Evolutionary conservation across 768 basidiomycete species (phyloP), one percentile per base, ranked within the genome.

Genomic region (Russula ochroleuca): DNA sequence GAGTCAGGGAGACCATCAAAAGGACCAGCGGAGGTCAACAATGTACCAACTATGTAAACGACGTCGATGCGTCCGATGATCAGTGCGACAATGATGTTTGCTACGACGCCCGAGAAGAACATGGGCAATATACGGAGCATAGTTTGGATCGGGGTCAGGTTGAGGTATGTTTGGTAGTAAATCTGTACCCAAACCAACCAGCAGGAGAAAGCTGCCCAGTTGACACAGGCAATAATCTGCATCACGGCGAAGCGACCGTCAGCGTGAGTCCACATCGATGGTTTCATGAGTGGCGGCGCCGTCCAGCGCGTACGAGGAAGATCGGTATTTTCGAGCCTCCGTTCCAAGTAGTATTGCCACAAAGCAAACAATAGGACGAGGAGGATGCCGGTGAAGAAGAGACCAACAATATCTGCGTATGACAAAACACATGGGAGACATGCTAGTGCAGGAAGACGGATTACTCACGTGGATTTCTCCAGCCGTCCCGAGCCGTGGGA

Each of bases 91-190:
- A 88, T 70, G 35, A 85, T 64, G 69, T 90, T 91, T 69, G 85
- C 87, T 3, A 81, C 43, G 7, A 84, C 61, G 5, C 91, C 90
- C 19, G 80, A 80, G 19, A 91, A 69, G 35, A 83, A 81, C 86
- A 88, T 89, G 0, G 90, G 90, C 1, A 91, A 62, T 55, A 92
- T 74, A 2, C 88, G 82, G 23, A 88, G 65, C 72, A 89, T 87
- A 0, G 86, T 82, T 14, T 77, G 74, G 17, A 92, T 74, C 0
- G 89, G 85, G 0, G 73, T 78, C 5, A 85, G 78, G 0, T 74
- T 68, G 15, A 78, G 67, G 70, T 85, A 92, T 52, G 83, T 78
- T 69, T 92, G 88, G 70, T 90, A 92, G 70, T 85, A 91, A 6
- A 91, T 70, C 84, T 90, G 79, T 23, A 73, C 72, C 81, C 81